Percentiles rank a stretch among this genome's conserved stretches.
These are phyloP conservation scores for Phytomonas serpens DNA, from an alignment of 208 protist genomes.

Conservation along the genomic window DNA sequence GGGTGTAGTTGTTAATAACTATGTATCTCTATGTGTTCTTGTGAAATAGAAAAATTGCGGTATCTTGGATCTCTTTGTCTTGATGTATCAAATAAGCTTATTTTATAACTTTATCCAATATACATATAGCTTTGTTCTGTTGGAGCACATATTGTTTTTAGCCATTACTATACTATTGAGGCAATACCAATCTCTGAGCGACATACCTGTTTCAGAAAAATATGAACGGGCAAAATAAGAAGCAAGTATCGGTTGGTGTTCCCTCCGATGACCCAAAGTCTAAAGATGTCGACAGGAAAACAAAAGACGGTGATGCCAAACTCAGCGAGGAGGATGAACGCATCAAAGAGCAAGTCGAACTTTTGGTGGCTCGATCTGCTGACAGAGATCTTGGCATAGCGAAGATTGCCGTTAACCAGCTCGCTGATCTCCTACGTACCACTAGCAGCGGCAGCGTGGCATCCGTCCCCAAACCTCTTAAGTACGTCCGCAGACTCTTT, in stretches of 20 bases:
- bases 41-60: background rate
- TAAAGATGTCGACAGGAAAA: constrained; percentile 29
- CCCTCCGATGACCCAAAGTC: constrained; percentile 57
- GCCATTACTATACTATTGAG: background rate
- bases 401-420: constrained; percentile 80
- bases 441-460: constrained; percentile 96
- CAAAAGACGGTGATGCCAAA: constrained; percentile 45
- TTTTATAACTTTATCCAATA: background rate
- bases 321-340: constrained; percentile 92
- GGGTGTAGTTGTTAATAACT: background rate
- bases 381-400: constrained; percentile 78
- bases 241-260: constrained; percentile 40
- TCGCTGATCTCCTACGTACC: constrained; percentile 92
- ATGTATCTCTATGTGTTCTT: constrained; percentile 1
- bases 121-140: background rate
- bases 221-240: constrained; percentile 24
- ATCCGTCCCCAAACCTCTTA: constrained; percentile 99
- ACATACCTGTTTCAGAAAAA: background rate
- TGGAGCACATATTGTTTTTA: constrained; percentile 7
- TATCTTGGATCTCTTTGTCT: background rate
- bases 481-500: constrained; percentile 97
- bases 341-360: constrained; percentile 93
- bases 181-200: background rate
- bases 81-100: background rate
- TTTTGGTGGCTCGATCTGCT: constrained; percentile 78